These are phyloP conservation scores for Citrus mangshanensis DNA, from an alignment of 345 rosid genomes.

Conservation along the genomic window DNA sequence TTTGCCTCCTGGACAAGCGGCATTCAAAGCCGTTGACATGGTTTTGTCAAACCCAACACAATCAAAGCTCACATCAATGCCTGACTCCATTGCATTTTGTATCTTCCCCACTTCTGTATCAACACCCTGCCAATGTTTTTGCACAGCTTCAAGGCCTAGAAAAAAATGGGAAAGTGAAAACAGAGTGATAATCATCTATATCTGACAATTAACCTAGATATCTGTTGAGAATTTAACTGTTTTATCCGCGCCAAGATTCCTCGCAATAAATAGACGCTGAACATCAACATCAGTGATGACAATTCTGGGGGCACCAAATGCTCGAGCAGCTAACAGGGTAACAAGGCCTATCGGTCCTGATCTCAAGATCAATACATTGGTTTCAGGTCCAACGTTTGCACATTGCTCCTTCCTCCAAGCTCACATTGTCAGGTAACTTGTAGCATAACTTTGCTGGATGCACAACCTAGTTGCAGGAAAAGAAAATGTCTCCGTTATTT, in stretches of 20 bases:
- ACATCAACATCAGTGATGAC: conserved; percentile 51
- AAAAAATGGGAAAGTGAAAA: background rate
- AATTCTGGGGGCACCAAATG: conserved; percentile 54
- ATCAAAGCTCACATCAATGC: conserved; percentile 53
- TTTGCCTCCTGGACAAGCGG: conserved; percentile 55
- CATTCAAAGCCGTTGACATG: conserved; percentile 53
- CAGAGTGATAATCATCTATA: no score
- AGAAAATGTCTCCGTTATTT: background rate
- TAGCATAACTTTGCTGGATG: conserved; percentile 60
- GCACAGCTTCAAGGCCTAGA: background rate
- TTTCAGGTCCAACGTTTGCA: conserved; percentile 47
- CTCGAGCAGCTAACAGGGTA: conserved; percentile 55
- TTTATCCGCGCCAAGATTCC: conserved; percentile 48
- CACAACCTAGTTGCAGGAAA: conserved; percentile 38
- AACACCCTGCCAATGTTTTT: conserved; percentile 32
- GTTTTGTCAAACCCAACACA: conserved; percentile 62
- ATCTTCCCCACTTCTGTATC: conserved; percentile 42
- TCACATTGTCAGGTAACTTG: conserved; percentile 58
- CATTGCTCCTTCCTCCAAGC: conserved; percentile 75
- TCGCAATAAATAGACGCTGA: conserved; percentile 40
- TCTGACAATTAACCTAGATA: conserved; percentile 33
- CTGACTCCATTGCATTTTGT: conserved; percentile 40
- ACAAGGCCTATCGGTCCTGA: conserved; percentile 67
- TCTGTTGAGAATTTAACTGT: conserved; percentile 44
- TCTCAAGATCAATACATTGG: conserved; percentile 50